phyloP scores from a whole-genome alignment of 345 rosid species.

The Populus pruinosa region DNA sequence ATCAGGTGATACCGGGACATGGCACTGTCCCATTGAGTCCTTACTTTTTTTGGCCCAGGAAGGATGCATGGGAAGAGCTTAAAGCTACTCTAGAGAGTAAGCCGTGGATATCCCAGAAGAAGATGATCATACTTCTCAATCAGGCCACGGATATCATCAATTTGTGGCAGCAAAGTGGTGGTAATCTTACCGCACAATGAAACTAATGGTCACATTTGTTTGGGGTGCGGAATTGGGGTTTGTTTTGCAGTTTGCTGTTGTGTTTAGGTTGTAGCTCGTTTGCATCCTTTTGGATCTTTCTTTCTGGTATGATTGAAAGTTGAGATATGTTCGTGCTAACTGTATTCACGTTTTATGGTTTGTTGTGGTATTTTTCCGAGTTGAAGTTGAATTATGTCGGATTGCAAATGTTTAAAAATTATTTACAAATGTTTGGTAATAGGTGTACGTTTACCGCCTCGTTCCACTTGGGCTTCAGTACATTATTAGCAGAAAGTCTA shows the following conservation, averaged over 20 bases:
- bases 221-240: not conserved
- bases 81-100: conserved; percentile 66
- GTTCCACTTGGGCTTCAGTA: not conserved
- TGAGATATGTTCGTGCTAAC: not conserved
- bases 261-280: conserved; percentile 1
- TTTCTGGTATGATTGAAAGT: not conserved
- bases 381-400: not conserved
- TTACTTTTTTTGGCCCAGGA: conserved; percentile 77
- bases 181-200: conserved; percentile 35
- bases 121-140: conserved; percentile 74
- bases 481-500: not conserved
- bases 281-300: not conserved
- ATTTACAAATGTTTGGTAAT: not conserved
- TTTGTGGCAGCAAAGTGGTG: conserved; percentile 89
- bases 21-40: conserved; percentile 74
- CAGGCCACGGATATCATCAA: conserved; percentile 86
- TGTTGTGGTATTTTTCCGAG: not conserved
- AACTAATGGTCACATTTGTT: not conserved
- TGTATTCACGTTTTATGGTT: not conserved
- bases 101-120: conserved; percentile 79
- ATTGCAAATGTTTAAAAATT: not conserved
- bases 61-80: conserved; percentile 90
- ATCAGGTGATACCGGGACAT: conserved; percentile 68
- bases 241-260: not conserved
- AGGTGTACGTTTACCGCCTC: not conserved